Evolutionary conservation across 1,284 basidiomycete species (phyloP), one percentile per base, ranked within the genome.

Genomic region (Pascua sp.): DNA sequence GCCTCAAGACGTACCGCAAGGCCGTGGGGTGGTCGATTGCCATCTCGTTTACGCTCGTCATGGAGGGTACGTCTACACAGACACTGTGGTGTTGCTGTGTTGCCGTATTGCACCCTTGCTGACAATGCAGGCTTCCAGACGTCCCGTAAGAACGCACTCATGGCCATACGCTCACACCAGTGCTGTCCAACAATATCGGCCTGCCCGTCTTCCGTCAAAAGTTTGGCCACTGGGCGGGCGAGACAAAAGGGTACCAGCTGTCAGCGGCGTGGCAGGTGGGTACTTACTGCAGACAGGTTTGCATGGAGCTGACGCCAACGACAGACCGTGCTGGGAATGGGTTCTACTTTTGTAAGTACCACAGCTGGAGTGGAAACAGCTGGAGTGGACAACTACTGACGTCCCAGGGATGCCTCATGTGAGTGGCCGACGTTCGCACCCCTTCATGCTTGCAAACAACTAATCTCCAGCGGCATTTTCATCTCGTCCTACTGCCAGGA

Each of bases 31-130:
- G 45, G 45, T 32, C 24, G 8, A 47, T 47, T 17, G 15, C 32
- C 17, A 47, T 47, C 16, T 32, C 24, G 18, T 58, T 76, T 79
- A 81, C 60, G 77, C 78, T 78, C 59, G 70, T 77, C 53, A 81
- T 81, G 80, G 80, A 81, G 57, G 80, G 73, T 10, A 50, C 45
- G 59, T 54, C 24, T 7, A 32, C 24, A 32, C 24, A 4, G 24
- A 1, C 32, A 3, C 11, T 42, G n/a, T 11, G 8, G 3, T 44
- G 24, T 38, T 10, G 15, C 8, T 42, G n/a, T 42, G 12, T 4
- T 42, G 11, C n/a, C n/a, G n/a, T n/a, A n/a, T n/a, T 42, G 10
- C 10, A 16, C n/a, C n/a, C 43, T 11, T n/a, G 16, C 12, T 17
- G 12, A 44, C 24, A 16, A 11, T 12, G 43, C 43, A 44, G 43